Evolutionary conservation across 2,329 filamentous ascomycete species (phyloP).

Genomic region (Elsinoe necatrix): DNA sequence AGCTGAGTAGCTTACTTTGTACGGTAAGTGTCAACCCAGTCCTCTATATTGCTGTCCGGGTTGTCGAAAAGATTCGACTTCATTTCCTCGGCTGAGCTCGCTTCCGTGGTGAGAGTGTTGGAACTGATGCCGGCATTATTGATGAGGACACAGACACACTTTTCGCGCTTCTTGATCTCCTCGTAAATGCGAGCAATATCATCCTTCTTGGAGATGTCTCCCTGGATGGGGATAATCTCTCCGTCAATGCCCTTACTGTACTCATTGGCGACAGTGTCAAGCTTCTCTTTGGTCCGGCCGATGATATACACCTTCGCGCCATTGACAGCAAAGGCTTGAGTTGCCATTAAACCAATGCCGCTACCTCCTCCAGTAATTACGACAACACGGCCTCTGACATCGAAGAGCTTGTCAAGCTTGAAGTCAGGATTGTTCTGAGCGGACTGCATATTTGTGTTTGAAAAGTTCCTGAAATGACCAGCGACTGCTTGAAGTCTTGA

Average conservation of each 20-base stretch:
- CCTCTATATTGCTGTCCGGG: slow-evolving; percentile 33
- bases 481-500: not conserved
- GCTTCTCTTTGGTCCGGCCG: slow-evolving; percentile 41
- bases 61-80: slow-evolving; percentile 39
- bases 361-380: slow-evolving; percentile 39
- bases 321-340: slow-evolving; percentile 29
- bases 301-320: slow-evolving; percentile 41
- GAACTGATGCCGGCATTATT: slow-evolving; percentile 42
- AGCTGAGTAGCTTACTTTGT: not conserved
- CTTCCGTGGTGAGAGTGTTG: slow-evolving; percentile 32
- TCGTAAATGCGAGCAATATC: slow-evolving; percentile 36
- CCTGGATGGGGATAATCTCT: slow-evolving; percentile 39
- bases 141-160: slow-evolving; percentile 39
- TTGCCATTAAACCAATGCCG: slow-evolving; percentile 42
- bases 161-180: slow-evolving; percentile 37
- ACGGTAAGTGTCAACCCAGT: slow-evolving; percentile 34
- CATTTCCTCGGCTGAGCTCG: slow-evolving; percentile 34
- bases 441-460: slow-evolving; percentile 16
- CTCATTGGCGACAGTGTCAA: slow-evolving; percentile 38
- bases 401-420: slow-evolving; percentile 29
- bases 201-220: slow-evolving; percentile 38
- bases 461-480: not conserved
- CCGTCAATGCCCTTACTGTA: slow-evolving; percentile 38
- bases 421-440: slow-evolving; percentile 31
- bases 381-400: slow-evolving; percentile 35